A percentile compares a stretch with the other conserved stretches of the same genome.
phyloP scores from a whole-genome alignment of 2,329 filamentous ascomycete species.

The Venturia pyrina region DNA sequence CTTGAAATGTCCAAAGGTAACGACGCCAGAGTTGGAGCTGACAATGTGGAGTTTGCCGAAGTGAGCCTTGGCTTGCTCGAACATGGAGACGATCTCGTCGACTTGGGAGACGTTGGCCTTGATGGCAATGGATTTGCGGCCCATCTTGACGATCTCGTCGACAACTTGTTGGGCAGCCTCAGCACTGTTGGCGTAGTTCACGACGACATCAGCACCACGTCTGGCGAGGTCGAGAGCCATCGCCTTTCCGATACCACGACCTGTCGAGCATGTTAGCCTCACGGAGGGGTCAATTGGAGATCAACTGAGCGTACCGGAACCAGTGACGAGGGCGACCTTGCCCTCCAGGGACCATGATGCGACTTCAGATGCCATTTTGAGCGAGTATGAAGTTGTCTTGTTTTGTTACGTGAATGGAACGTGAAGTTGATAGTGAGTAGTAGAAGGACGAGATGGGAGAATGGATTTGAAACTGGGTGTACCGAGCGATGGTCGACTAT shows the following conservation, averaged over 20 bases:
- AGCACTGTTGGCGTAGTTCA: conserved; percentile 58
- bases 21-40: conserved; percentile 56
- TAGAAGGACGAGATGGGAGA: neutral
- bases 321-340: conserved; percentile 45
- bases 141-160: conserved; percentile 52
- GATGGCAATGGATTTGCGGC: conserved; percentile 52
- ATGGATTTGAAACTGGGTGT: neutral
- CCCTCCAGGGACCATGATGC: conserved; percentile 42
- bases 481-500: neutral
- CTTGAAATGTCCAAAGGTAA: conserved; percentile 43
- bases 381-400: conserved; percentile 4
- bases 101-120: conserved; percentile 60
- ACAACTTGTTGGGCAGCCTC: conserved; percentile 57
- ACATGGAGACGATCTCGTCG: conserved; percentile 51
- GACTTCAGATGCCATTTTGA: conserved; percentile 25
- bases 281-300: neutral
- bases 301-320: conserved; percentile 31
- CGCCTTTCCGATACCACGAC: conserved; percentile 56
- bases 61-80: conserved; percentile 50
- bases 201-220: conserved; percentile 55
- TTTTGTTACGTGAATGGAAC: conserved; percentile 10
- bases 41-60: conserved; percentile 62
- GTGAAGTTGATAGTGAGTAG: neutral
- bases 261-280: conserved; percentile 21
- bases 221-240: conserved; percentile 57